Conservation (phyloP, 2,329 filamentous ascomycete genomes). For the Tothia fuscella region DNA sequence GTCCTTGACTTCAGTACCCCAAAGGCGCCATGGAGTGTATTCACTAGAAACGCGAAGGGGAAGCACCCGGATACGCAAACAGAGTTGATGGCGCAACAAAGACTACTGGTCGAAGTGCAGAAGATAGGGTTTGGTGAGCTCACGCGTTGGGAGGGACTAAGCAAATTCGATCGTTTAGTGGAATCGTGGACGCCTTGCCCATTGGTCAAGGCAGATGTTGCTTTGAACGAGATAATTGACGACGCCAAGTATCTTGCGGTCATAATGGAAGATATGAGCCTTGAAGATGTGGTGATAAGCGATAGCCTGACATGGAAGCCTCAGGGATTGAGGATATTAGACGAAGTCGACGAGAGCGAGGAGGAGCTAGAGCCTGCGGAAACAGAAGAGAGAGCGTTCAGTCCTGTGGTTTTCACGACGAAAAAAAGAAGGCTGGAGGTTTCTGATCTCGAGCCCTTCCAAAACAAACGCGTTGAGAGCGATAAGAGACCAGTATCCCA, state of each 20-base stretch:
- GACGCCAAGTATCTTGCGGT: constrained; percentile 25
- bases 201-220: constrained; percentile 25
- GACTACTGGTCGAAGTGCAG: constrained; percentile 25
- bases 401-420: constrained; percentile 26
- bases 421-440: constrained; percentile 28
- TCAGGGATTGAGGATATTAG: constrained; percentile 34
- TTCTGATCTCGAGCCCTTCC: constrained; percentile 14
- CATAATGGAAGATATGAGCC: constrained; percentile 23
- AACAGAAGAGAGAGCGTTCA: constrained; percentile 12
- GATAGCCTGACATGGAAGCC: constrained; percentile 36
- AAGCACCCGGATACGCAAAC: constrained; percentile 12
- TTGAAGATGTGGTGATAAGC: constrained; percentile 27
- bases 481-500: neutral
- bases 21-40: constrained; percentile 36
- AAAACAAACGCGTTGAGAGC: too few relatives aligned
- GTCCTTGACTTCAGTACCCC: constrained; percentile 31
- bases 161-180: constrained; percentile 29
- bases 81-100: constrained; percentile 20
- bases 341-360: constrained; percentile 23
- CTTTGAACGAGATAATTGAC: constrained; percentile 27
- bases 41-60: constrained; percentile 10
- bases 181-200: constrained; percentile 36
- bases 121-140: constrained; percentile 20
- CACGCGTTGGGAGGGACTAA: constrained; percentile 29
- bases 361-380: constrained; percentile 23